Conservation (phyloP, 2,329 filamentous ascomycete species). For the Ascocoryne sarcoides region DNA sequence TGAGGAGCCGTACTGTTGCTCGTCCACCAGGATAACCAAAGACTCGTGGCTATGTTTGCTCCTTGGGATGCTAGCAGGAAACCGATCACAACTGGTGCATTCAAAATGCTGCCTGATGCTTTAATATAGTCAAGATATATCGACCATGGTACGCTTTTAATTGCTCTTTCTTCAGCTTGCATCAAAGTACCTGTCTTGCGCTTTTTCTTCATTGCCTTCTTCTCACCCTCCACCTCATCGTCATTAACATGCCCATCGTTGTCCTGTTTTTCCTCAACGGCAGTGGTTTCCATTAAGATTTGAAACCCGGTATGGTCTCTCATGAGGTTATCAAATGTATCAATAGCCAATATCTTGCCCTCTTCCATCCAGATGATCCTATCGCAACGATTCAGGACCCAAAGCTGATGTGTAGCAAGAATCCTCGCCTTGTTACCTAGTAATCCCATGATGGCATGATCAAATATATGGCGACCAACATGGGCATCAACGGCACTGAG, state of each 20-base stretch:
- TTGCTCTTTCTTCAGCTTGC: slow-evolving; percentile 59
- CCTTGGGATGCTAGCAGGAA: slow-evolving; percentile 58
- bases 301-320: slow-evolving; percentile 47
- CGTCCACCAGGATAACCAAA: slow-evolving; percentile 95
- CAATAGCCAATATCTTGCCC: slow-evolving; percentile 73
- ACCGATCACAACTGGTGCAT: slow-evolving; percentile 45
- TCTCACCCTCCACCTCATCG: slow-evolving; percentile 37
- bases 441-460: slow-evolving; percentile 84
- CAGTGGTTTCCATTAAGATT: slow-evolving; percentile 74
- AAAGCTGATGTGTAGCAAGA: slow-evolving; percentile 88
- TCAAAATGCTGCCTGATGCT: slow-evolving; percentile 49
- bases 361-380: slow-evolving; percentile 89
- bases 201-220: slow-evolving; percentile 35
- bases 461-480: slow-evolving; percentile 72
- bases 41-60: slow-evolving; percentile 75
- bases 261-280: slow-evolving; percentile 57
- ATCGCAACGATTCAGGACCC: slow-evolving; percentile 84
- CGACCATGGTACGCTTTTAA: slow-evolving; percentile 52
- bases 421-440: slow-evolving; percentile 84
- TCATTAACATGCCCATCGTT: slow-evolving; percentile 38
- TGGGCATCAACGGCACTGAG: slow-evolving; percentile 62
- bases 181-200: slow-evolving; percentile 57
- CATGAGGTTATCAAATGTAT: slow-evolving; percentile 76
- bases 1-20: slow-evolving; percentile 61
- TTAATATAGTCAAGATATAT: slow-evolving; percentile 58